phyloP scores from a whole-genome alignment of 139 green algal species.

The Micromonas pusilla region DNA sequence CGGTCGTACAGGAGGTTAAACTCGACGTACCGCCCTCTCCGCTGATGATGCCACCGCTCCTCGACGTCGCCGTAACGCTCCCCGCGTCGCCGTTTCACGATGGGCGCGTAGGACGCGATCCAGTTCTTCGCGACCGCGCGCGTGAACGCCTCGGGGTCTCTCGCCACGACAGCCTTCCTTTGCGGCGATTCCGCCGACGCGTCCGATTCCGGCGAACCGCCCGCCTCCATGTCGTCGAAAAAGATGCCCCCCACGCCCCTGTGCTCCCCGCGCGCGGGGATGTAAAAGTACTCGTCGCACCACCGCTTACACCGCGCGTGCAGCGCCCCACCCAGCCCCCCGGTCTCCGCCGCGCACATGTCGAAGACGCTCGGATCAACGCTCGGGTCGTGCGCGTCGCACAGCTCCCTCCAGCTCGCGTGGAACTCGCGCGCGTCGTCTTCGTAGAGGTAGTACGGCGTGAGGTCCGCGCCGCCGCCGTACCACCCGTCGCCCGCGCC shows the following conservation, averaged over 20 bases:
- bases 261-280: constrained; percentile 85
- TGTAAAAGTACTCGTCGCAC: constrained; percentile 98
- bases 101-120: constrained; percentile 42
- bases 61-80: constrained; percentile 59
- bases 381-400: constrained; percentile 56
- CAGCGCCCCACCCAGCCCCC: constrained; percentile 38
- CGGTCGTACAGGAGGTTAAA: constrained; percentile 98
- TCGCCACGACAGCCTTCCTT: background rate
- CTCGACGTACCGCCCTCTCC: constrained; percentile 84
- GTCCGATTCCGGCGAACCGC: constrained; percentile 4
- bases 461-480: constrained; percentile 92
- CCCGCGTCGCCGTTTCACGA: constrained; percentile 45
- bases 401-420: constrained; percentile 47
- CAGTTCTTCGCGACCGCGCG: constrained; percentile 37
- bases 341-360: too few relatives aligned
- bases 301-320: constrained; percentile 78
- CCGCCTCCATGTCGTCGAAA: constrained; percentile 81
- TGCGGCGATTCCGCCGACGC: background rate
- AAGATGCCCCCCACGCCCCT: constrained; percentile 92
- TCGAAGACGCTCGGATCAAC: background rate
- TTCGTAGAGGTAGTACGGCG: constrained; percentile 73
- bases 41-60: constrained; percentile 81
- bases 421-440: constrained; percentile 76
- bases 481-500: constrained; percentile 60
- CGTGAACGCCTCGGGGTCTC: constrained; percentile 51